Conservation (phyloP, 2,329 filamentous ascomycete species). For the Microdochium trichocladiopsis region DNA sequence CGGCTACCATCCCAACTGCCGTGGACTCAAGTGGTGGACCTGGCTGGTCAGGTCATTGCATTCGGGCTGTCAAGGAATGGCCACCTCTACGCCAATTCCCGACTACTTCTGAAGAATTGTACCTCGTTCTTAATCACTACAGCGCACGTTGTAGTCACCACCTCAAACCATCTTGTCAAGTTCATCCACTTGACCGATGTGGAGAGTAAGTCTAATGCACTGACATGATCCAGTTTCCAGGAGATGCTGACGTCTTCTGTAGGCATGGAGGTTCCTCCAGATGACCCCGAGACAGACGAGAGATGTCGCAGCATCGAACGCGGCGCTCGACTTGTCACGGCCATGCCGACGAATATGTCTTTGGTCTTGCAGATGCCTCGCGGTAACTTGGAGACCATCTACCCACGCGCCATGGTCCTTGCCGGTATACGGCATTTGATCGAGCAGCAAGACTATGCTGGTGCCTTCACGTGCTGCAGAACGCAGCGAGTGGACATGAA, state of each 20-base stretch:
- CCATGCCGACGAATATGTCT: constrained; percentile 80
- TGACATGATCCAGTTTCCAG: not conserved
- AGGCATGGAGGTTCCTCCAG: constrained; percentile 76
- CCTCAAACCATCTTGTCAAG: constrained; percentile 85
- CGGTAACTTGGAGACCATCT: constrained; percentile 93
- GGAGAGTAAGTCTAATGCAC: constrained; percentile 44
- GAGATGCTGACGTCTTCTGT: constrained; percentile 11
- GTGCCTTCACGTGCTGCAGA: constrained; percentile 81
- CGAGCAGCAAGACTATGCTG: constrained; percentile 71
- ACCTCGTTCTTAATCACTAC: constrained; percentile 83
- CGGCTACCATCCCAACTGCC: constrained; percentile 41
- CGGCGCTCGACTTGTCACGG: constrained; percentile 78
- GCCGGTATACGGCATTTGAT: constrained; percentile 81
- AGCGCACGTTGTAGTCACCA: constrained; percentile 84
- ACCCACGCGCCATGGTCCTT: constrained; percentile 83
- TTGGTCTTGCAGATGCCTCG: constrained; percentile 91
- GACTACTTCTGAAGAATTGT: constrained; percentile 73
- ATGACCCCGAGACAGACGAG: constrained; percentile 89
- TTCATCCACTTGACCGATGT: constrained; percentile 74
- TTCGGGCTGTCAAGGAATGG: constrained; percentile 70
- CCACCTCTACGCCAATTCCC: constrained; percentile 69
- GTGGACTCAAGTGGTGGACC: constrained; percentile 41
- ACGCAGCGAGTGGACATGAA: constrained; percentile 97
- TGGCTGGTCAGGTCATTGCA: constrained; percentile 32
- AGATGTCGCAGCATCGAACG: constrained; percentile 87